phyloP scores from a whole-genome alignment of 1,139 yeast species.

The Diutina neorugosa region DNA sequence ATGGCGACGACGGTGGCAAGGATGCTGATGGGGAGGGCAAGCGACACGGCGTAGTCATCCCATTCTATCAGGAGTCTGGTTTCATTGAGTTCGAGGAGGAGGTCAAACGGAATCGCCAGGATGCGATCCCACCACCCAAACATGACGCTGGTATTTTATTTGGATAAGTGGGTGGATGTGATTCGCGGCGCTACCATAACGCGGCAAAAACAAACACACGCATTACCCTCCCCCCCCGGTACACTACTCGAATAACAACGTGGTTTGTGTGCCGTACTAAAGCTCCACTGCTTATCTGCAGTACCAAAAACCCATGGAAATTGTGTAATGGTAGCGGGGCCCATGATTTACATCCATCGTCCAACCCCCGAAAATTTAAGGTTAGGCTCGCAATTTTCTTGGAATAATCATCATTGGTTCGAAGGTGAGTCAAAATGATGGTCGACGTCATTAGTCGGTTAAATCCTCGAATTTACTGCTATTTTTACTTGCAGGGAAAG shows the following conservation, averaged over 20 bases:
- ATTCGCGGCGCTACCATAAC: background rate
- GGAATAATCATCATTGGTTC: no score
- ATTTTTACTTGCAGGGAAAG: background rate
- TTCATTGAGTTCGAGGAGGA: background rate
- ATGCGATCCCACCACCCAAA: background rate
- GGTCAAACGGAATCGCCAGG: background rate
- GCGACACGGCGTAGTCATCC: background rate
- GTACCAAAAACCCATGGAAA: background rate
- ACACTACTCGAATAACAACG: no score
- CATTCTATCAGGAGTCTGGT: background rate
- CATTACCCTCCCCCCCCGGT: background rate
- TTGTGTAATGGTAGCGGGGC: background rate
- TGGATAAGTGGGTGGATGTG: background rate
- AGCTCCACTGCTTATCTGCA: no score
- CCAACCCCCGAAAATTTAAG: background rate
- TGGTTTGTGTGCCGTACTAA: no score
- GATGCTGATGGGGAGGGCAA: background rate
- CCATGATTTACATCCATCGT: background rate
- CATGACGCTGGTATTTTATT: background rate
- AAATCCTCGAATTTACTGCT: no score
- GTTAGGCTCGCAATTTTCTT: background rate
- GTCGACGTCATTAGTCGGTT: no score
- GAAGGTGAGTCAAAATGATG: no score
- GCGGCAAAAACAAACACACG: background rate
- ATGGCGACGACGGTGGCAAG: background rate